Evolutionary conservation across 345 rosid species (phyloP).

Genomic region (Pistacia integerrima): DNA sequence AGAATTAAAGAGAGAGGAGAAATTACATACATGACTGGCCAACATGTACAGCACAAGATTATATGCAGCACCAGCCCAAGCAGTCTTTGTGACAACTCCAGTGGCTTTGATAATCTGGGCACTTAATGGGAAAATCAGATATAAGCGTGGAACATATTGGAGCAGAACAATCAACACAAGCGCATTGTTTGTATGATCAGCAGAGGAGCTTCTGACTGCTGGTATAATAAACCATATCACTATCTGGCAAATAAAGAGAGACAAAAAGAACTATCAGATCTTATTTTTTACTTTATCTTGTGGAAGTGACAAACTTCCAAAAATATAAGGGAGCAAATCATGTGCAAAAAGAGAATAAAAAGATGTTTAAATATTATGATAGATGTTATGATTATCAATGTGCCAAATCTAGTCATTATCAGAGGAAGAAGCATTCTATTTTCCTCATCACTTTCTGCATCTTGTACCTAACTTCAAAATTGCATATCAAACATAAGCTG

Average conservation of each 20-base stretch:
- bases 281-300: constrained; percentile 2
- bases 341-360: background rate
- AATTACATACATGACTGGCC: constrained; percentile 82
- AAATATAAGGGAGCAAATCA: background rate
- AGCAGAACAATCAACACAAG: constrained; percentile 77
- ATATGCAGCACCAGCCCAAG: constrained; percentile 98
- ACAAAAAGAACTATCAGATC: background rate
- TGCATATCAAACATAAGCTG: background rate
- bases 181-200: constrained; percentile 74
- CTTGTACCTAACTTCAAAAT: background rate
- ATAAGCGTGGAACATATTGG: constrained; percentile 75
- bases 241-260: constrained; percentile 48
- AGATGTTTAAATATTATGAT: background rate
- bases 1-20: background rate
- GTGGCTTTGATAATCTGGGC: constrained; percentile 66
- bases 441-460: background rate
- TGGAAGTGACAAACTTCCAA: background rate
- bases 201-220: constrained; percentile 55
- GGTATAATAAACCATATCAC: constrained; percentile 85
- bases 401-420: background rate
- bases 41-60: constrained; percentile 78
- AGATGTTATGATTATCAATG: background rate
- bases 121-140: constrained; percentile 76
- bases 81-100: constrained; percentile 83
- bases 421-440: background rate